Conservation (phyloP, 768 basidiomycete genomes). For the Pisolithus albus region DNA sequence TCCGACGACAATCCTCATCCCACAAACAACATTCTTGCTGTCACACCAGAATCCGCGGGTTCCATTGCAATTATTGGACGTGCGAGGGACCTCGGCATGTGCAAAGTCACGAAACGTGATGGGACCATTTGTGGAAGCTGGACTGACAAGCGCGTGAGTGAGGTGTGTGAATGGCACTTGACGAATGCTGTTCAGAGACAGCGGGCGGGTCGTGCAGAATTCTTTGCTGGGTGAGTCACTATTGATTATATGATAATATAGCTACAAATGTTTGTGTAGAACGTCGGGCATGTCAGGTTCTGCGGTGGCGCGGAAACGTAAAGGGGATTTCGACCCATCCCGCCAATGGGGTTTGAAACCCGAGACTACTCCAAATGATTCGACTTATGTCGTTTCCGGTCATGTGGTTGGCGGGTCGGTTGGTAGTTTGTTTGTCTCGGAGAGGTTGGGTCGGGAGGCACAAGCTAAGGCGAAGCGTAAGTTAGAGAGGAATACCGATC, state of each 20-base stretch:
- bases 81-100: slow-evolving; percentile 83
- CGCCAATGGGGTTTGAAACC: slow-evolving; percentile 76
- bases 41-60: slow-evolving; percentile 77
- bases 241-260: background rate
- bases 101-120: slow-evolving; percentile 68
- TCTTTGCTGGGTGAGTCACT: slow-evolving; percentile 61
- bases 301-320: slow-evolving; percentile 38
- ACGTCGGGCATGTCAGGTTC: slow-evolving; percentile 63
- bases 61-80: slow-evolving; percentile 82
- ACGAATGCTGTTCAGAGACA: slow-evolving; percentile 70
- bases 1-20: slow-evolving; percentile 59
- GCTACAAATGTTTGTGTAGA: slow-evolving; percentile 29
- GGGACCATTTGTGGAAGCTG: slow-evolving; percentile 79
- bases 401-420: slow-evolving; percentile 55
- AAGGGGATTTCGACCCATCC: slow-evolving; percentile 55
- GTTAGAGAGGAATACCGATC: slow-evolving; percentile 54
- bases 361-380: slow-evolving; percentile 28
- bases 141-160: slow-evolving; percentile 84
- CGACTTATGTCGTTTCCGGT: slow-evolving; percentile 79
- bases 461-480: slow-evolving; percentile 70
- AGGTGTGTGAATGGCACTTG: slow-evolving; percentile 90
- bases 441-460: slow-evolving; percentile 73
- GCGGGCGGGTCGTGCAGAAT: slow-evolving; percentile 78
- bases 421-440: slow-evolving; percentile 45
- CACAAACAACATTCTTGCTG: slow-evolving; percentile 71